Conservation (phyloP, 345 rosid genomes). For the Syzygium grande region DNA sequence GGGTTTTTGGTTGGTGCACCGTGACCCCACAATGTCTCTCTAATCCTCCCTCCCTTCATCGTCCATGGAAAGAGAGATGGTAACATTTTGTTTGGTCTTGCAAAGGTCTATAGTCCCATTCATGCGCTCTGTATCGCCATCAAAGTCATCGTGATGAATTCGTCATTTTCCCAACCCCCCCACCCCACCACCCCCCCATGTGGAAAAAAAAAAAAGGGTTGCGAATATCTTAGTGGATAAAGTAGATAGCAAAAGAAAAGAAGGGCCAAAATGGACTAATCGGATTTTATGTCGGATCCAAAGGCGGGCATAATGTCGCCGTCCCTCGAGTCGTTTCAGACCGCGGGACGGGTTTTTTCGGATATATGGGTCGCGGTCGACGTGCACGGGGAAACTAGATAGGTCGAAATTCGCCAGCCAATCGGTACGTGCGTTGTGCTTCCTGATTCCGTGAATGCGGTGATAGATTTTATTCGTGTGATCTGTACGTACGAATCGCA, state of each 20-base stretch:
- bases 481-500: fast-evolving
- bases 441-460: neutral
- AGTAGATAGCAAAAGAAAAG: neutral
- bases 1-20: neutral
- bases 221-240: neutral
- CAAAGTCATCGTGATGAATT: neutral
- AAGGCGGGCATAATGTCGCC: neutral
- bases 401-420: neutral
- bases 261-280: neutral
- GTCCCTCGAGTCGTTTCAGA: neutral
- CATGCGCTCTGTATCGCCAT: neutral
- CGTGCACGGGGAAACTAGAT: neutral
- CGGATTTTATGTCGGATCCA: neutral
- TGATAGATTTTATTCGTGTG: neutral
- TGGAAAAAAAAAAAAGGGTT: neutral
- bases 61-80: neutral
- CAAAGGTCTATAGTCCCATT: neutral
- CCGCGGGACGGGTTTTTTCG: too few relatives aligned
- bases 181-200: neutral
- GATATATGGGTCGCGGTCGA: too few relatives aligned
- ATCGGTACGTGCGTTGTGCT: neutral
- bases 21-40: neutral
- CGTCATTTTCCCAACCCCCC: neutral
- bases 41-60: neutral
- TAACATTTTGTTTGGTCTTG: neutral